phyloP scores from a whole-genome alignment of 352 stramenopile genomes.

The Phytophthora nicotianae region DNA sequence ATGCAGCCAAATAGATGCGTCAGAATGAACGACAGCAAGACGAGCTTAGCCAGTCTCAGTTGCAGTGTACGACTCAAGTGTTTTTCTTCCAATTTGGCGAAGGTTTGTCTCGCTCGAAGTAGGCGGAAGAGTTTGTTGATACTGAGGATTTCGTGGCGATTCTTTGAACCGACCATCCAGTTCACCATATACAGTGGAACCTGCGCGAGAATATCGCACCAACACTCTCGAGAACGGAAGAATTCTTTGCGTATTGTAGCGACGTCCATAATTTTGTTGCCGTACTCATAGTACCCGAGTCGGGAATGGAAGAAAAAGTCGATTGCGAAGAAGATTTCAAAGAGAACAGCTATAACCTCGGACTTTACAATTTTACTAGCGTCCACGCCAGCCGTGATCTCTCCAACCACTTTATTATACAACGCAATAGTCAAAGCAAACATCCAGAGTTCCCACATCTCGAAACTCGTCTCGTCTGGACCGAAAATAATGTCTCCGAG shows the following conservation, averaged over 20 bases:
- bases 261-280: constrained; percentile 73
- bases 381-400: constrained; percentile 38
- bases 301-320: constrained; percentile 57
- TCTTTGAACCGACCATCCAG: constrained; percentile 32
- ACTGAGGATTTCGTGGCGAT: constrained; percentile 43
- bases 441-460: constrained; percentile 39
- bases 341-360: constrained; percentile 37
- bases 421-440: constrained; percentile 36
- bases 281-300: constrained; percentile 66
- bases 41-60: constrained; percentile 51
- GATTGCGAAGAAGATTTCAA: constrained; percentile 48
- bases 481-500: constrained; percentile 48
- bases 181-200: constrained; percentile 56
- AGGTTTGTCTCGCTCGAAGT: constrained; percentile 20
- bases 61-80: constrained; percentile 49
- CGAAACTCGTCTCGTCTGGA: constrained; percentile 34
- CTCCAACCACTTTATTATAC: constrained; percentile 44
- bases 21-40: constrained; percentile 52
- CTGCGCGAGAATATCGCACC: constrained; percentile 42
- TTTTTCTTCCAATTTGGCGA: constrained; percentile 43
- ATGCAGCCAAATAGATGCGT: constrained; percentile 58
- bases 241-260: constrained; percentile 45
- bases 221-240: constrained; percentile 38
- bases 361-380: constrained; percentile 3
- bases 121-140: constrained; percentile 65